Base-by-base conservation (phyloP, 225 moss, liverwort and hornwort species). In the Antitrichia curtipendula region DNA sequence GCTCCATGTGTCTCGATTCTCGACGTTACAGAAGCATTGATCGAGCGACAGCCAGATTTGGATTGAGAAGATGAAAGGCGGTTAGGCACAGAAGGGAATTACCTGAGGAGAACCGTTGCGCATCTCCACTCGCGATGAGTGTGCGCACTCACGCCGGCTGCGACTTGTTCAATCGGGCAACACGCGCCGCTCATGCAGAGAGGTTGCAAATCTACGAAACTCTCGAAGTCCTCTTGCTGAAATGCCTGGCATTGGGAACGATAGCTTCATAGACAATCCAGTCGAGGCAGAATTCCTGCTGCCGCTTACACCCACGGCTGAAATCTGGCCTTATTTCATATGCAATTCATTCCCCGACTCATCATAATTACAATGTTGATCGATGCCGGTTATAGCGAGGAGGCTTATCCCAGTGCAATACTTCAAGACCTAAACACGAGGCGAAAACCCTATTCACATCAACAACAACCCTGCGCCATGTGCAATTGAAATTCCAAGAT, bases 41-140 rank as follows among this genome's bases (percentile, higher is more conserved):
- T 60, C 16, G 50, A 66, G 38, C 50, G n/a, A 49, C 43, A 83
- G 45, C 2, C 63, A 74, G 12, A 82, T 71, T 45, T 58, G 29
- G 18, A 65, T 54, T 68, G 69, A 68, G 68, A 49, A 81, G 57
- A 29, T 62, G 77, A 41, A 60, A 62, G 58, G 59, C 47, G 70
- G 85, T 85, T 58, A 78, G 24, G 81, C 17, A 22, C 13, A 24
- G 61, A 73, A 81, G 29, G 14, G 29, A 31, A 87, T 7, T 75
- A 87, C 90, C 88, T 88, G 81, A 75, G 88, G 84, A 84, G 86
- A 92, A 88, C 68, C 70, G 76, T 56, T 86, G 84, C 70, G 78
- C 89, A 92, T 92, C 86, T 84, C 88, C 77, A 80, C 62, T 50
- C 71, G 50, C 85, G 47, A 85, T 43, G 49, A 79, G 69, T 80